Base-by-base conservation (phyloP, 2,329 filamentous ascomycete species). In the Diaporthe nobilis region DNA sequence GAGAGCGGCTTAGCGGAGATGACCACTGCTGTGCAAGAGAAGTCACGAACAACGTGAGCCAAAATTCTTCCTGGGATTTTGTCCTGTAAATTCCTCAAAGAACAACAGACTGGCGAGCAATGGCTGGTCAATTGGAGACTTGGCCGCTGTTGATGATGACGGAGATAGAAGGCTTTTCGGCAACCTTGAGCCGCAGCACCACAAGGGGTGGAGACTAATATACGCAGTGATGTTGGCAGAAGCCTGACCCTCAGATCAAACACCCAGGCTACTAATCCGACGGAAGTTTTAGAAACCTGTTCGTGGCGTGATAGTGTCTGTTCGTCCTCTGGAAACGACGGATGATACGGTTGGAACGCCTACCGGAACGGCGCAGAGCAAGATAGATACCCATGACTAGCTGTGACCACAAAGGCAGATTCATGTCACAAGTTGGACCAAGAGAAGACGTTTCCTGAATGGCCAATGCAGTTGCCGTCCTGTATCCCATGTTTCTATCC, bases 401-500 rank as follows among this genome's bases (percentile, higher is more conserved):
- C 8, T 34, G 20, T 37, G 13, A 51, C 13, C 7, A 68, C 5
- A 5, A 9, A 12, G 8, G 12, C n/a, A 25, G n/a, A 67, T n/a
- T 22, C 22, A 68, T 37, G 25, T 68, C 63, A 68, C 22, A 15
- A 22, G 31, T 25, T 22, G n/a, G 34, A 28, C 39, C 22, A 20
- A 37, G 28, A n/a, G 20, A 39, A 51, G 31, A 4, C 3, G 22
- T 53, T 25, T 7, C n/a, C 31, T 20, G 31, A 39, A 39, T 53
- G 65, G 65, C 47, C n/a, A 68, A 25, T 68, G 13, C n/a, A 51
- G 15, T 28, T 68, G 22, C 65, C 65, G 31, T 53, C 47, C 15
- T 68, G 31, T 68, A 68, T 28, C 9, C 47, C 22, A 8, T 53
- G 44, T 22, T 68, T 39, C 65, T 68, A 68, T 68, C 65, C 47